Percentiles rank a stretch among this genome's conserved stretches.
These are phyloP conservation scores for Xylaria longipes DNA, from an alignment of 495 filamentous ascomycete species.

Conservation along the genomic window DNA sequence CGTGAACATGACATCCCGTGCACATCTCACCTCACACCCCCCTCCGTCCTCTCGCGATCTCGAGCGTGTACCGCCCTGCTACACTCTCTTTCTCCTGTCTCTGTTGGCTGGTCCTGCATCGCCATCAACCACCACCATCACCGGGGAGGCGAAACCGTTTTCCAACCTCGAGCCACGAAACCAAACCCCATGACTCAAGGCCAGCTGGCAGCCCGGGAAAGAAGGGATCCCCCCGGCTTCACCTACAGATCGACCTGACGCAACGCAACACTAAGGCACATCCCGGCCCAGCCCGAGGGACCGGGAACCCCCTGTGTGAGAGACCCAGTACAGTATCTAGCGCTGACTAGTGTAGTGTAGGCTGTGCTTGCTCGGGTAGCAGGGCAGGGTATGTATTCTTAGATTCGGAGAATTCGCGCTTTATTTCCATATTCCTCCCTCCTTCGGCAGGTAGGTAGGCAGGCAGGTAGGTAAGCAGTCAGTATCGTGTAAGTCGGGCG, in stretches of 20 bases:
- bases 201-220: slow-evolving; percentile 3
- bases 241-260: slow-evolving; percentile 18
- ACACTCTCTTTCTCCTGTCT: background rate
- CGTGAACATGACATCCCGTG: background rate
- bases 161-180: slow-evolving; percentile 1
- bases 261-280: slow-evolving; percentile 1
- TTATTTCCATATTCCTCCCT: background rate
- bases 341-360: slow-evolving; percentile 11
- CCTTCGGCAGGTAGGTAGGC: background rate
- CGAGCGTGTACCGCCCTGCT: background rate
- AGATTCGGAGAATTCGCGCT: slow-evolving; percentile 20
- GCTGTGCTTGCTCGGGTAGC: slow-evolving; percentile 15
- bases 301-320: slow-evolving; percentile 14
- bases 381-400: slow-evolving; percentile 22
- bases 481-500: background rate
- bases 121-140: background rate
- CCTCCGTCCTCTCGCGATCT: background rate
- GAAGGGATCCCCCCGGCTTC: background rate
- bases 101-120: background rate
- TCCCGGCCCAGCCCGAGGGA: slow-evolving; percentile 12
- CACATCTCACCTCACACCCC: background rate
- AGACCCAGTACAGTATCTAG: background rate
- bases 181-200: background rate
- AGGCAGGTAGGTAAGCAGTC: background rate
- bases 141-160: background rate